Percentiles rank a stretch among this genome's conserved stretches.
Conservation (phyloP, 2,329 filamentous ascomycete species). For the Penicillium sp. region DNA sequence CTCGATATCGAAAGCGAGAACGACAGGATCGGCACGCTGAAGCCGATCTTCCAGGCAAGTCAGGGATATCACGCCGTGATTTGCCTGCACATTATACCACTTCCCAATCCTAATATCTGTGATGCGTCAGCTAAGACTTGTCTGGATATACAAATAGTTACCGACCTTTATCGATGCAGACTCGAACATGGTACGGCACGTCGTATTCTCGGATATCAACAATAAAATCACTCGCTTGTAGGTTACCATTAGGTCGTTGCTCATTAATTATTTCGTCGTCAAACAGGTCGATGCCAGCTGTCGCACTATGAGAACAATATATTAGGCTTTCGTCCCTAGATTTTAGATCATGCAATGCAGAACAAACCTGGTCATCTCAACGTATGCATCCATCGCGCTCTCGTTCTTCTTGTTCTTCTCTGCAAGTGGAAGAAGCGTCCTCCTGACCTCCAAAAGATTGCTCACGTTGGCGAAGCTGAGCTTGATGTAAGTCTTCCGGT, state of each 20-base stretch:
- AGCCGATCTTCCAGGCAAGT: constrained; percentile 83
- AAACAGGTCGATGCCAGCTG: constrained; percentile 89
- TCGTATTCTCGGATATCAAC: constrained; percentile 99
- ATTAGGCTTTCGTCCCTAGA: constrained; percentile 19
- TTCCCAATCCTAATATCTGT: constrained; percentile 90
- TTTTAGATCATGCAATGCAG: neutral
- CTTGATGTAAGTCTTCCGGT: constrained; percentile 83
- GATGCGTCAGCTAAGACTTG: constrained; percentile 24
- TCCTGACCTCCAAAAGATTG: constrained; percentile 81
- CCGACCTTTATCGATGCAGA: constrained; percentile 88
- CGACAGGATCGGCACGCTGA: constrained; percentile 89
- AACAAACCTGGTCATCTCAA: constrained; percentile 79
- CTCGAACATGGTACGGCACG: constrained; percentile 97
- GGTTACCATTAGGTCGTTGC: constrained; percentile 72
- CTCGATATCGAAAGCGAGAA: constrained; percentile 99
- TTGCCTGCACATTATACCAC: constrained; percentile 95
- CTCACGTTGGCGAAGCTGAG: constrained; percentile 83
- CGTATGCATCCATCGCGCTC: constrained; percentile 97
- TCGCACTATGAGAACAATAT: constrained; percentile 54
- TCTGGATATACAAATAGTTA: neutral
- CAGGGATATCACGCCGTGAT: constrained; percentile 83
- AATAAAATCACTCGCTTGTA: constrained; percentile 94
- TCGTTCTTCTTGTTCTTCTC: constrained; percentile 96
- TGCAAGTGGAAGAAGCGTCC: constrained; percentile 81
- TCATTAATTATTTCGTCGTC: constrained; percentile 84